Evolutionary conservation across 805 yeast species (phyloP).

Genomic region (Schizosaccharomyces japonicus): DNA sequence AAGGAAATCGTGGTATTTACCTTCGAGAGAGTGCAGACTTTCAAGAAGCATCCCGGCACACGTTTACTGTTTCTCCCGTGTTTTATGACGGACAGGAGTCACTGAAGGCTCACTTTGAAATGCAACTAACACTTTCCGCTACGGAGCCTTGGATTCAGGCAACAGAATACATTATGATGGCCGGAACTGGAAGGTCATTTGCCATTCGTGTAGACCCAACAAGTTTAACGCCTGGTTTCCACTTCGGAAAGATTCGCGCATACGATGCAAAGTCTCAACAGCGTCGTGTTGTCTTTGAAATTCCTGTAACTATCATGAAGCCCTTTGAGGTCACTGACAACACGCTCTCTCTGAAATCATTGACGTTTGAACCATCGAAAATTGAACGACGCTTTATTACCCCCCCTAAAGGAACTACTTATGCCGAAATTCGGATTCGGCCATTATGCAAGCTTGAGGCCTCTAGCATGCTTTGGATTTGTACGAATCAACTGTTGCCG

Average conservation of each 20-base stretch:
- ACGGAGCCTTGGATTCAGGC: constrained; percentile 1
- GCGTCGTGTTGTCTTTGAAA: background rate
- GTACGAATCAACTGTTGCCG: background rate
- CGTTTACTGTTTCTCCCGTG: background rate
- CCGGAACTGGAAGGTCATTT: constrained; percentile 1
- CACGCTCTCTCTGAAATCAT: background rate
- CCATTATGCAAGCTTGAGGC: background rate
- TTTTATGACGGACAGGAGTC: background rate
- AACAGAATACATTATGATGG: constrained; percentile 4
- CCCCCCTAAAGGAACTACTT: constrained; percentile 2
- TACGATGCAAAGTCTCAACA: background rate
- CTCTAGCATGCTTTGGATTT: constrained; percentile 1
- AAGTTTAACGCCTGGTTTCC: background rate
- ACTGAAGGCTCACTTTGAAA: constrained; percentile 1
- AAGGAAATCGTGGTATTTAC: constrained; percentile 4
- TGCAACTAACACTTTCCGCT: background rate
- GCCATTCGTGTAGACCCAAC: constrained; percentile 2
- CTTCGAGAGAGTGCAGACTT: background rate
- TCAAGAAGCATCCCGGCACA: background rate
- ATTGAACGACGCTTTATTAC: constrained; percentile 1
- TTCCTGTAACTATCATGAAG: constrained; percentile 4
- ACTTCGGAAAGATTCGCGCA: background rate
- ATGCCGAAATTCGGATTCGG: background rate
- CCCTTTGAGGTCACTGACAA: background rate
- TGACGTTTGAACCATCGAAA: background rate